Conservation (phyloP, 164 flowering plant species). For the Platanus orientalis region DNA sequence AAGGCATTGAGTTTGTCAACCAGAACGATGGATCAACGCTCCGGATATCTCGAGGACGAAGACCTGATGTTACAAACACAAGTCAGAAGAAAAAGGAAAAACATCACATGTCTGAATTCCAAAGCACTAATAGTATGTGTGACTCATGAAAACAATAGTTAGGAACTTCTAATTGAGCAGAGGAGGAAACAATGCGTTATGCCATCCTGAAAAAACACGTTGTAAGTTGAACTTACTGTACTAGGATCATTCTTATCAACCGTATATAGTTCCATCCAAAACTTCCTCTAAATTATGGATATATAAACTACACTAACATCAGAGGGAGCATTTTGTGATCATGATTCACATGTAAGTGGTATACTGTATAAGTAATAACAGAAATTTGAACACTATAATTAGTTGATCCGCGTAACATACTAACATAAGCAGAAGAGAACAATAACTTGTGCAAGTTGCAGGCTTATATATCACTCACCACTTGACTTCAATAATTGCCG, state of each 20-base stretch:
- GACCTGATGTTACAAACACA: slow-evolving; percentile 45
- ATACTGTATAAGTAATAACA: background rate
- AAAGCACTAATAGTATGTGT: background rate
- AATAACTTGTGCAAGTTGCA: too few relatives aligned
- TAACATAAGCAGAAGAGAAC: background rate
- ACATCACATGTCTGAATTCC: background rate
- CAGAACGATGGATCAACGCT: slow-evolving; percentile 96
- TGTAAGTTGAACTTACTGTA: too few relatives aligned
- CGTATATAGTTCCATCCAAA: background rate
- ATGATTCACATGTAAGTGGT: background rate
- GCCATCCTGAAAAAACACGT: background rate
- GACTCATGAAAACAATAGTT: background rate
- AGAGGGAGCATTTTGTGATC: background rate
- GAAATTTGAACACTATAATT: background rate
- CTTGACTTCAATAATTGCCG: slow-evolving; percentile 82
- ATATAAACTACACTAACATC: background rate
- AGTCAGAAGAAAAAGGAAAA: slow-evolving; percentile 3
- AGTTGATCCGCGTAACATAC: background rate
- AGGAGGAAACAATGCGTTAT: background rate
- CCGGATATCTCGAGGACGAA: slow-evolving; percentile 90
- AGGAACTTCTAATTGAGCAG: background rate
- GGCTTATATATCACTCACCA: slow-evolving; percentile 39
- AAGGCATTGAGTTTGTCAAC: slow-evolving; percentile 90
- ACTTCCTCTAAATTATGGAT: background rate
- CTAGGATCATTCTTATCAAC: background rate